Percentiles rank a stretch among this genome's conserved stretches.
Evolutionary conservation across 129 eudicot genomes (phyloP).

Genomic region (Dittrichia graveolens): DNA sequence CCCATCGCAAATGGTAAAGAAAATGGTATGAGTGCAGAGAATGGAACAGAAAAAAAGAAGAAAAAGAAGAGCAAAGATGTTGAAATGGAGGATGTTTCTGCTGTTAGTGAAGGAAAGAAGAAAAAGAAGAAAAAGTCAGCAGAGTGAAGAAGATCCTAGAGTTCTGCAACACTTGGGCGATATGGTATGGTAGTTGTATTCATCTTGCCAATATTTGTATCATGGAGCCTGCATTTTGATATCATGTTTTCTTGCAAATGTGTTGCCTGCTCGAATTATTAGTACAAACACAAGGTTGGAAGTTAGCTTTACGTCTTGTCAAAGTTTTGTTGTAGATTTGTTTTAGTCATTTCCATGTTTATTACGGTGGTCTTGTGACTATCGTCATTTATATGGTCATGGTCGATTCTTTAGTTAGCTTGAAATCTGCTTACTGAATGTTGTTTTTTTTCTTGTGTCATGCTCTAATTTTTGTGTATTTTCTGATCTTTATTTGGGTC

Average conservation of each 20-base stretch:
- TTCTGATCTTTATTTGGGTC: background rate
- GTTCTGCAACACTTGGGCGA: slow-evolving; percentile 12
- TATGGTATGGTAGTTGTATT: slow-evolving; percentile 12
- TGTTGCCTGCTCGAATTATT: slow-evolving; percentile 4
- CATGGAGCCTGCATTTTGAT: slow-evolving; percentile 22
- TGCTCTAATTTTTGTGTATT: background rate
- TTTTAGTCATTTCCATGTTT: background rate
- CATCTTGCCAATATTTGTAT: slow-evolving; percentile 23
- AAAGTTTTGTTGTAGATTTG: slow-evolving; percentile 25
- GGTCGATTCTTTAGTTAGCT: background rate
- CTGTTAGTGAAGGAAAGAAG: slow-evolving; percentile 67
- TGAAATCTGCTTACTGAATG: background rate
- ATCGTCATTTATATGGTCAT: background rate
- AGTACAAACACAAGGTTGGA: slow-evolving; percentile 23
- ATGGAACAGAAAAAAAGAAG: slow-evolving; percentile 65
- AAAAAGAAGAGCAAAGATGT: slow-evolving; percentile 66
- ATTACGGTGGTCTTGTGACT: background rate
- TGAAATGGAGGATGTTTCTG: slow-evolving; percentile 44
- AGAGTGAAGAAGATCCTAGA: slow-evolving; percentile 33
- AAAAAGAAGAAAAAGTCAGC: slow-evolving; percentile 57
- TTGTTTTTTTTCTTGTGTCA: background rate
- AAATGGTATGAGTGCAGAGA: slow-evolving; percentile 44
- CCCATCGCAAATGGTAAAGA: slow-evolving; percentile 32
- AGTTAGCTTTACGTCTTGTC: slow-evolving; percentile 14
- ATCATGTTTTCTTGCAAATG: slow-evolving; percentile 12